Percentiles rank a stretch among this genome's conserved stretches.
Evolutionary conservation across 257 asterid species (phyloP).

Genomic region (Knoxia roxburghii): DNA sequence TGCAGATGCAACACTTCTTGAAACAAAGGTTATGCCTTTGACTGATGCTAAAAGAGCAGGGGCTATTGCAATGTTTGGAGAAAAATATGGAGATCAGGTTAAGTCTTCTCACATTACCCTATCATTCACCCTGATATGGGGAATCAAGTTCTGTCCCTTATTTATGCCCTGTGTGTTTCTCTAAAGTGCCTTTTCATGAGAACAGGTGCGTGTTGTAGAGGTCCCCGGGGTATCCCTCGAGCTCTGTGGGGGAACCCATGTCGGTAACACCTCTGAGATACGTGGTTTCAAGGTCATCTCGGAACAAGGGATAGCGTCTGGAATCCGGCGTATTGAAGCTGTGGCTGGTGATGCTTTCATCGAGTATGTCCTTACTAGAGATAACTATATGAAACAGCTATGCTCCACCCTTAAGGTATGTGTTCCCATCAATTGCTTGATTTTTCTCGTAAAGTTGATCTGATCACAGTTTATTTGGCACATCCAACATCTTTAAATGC

Average conservation of each 20-base stretch:
- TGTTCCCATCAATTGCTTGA: background rate
- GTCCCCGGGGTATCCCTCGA: conserved; percentile 97
- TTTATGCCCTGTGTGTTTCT: background rate
- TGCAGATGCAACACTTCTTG: conserved; percentile 70
- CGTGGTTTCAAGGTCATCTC: conserved; percentile 87
- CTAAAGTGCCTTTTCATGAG: conserved; percentile 1
- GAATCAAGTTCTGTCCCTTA: background rate
- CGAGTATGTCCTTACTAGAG: conserved; percentile 75
- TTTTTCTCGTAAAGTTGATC: background rate
- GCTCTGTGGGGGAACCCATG: conserved; percentile 96
- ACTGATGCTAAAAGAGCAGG: conserved; percentile 91
- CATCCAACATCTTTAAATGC: background rate
- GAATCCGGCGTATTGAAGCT: conserved; percentile 87
- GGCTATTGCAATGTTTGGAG: conserved; percentile 97
- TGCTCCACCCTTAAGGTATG: conserved; percentile 91
- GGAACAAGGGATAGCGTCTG: conserved; percentile 87
- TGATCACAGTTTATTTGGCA: background rate
- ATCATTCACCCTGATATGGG: background rate
- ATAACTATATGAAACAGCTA: conserved; percentile 84
- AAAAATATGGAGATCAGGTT: conserved; percentile 94
- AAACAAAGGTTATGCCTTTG: conserved; percentile 68
- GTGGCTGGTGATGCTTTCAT: conserved; percentile 95
- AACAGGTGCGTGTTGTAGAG: conserved; percentile 90
- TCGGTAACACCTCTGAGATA: conserved; percentile 62
- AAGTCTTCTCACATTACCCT: background rate